Conservation (phyloP, 257 asterid genomes). For the Verbena officinalis region DNA sequence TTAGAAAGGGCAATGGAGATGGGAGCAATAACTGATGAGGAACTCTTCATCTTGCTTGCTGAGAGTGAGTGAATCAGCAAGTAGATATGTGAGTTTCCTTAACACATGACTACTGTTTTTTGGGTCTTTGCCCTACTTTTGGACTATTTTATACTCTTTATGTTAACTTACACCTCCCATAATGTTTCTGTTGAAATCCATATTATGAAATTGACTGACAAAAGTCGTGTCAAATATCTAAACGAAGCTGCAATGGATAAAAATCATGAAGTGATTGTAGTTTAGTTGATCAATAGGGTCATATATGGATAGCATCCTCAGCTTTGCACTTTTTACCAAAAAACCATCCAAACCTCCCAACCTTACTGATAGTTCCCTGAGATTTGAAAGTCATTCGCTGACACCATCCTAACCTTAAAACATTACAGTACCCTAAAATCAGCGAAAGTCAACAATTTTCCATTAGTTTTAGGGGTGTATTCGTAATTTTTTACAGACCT, state of each 20-base stretch:
- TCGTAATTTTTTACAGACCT: background rate
- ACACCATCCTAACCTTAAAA: no score
- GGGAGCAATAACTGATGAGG: conserved; percentile 96
- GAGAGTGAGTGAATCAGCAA: conserved; percentile 61
- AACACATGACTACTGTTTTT: conserved; percentile 3
- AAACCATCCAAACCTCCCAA: no score
- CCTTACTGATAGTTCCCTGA: no score
- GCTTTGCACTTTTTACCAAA: no score
- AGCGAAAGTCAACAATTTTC: no score
- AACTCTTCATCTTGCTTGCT: conserved; percentile 81
- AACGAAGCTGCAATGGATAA: background rate
- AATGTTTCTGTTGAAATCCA: background rate
- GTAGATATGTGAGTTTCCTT: conserved; percentile 28
- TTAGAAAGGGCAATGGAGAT: conserved; percentile 96
- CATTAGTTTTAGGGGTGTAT: no score
- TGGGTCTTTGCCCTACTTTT: conserved; percentile 2
- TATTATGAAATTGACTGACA: background rate
- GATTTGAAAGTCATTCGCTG: no score
- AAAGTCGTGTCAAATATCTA: background rate
- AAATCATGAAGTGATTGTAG: background rate
- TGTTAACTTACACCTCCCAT: background rate
- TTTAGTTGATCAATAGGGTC: no score
- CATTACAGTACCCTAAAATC: no score
- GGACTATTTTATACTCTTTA: background rate
- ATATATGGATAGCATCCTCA: no score